phyloP scores from a whole-genome alignment of 2,329 filamentous ascomycete genomes.

The Elsinoe arachidis region DNA sequence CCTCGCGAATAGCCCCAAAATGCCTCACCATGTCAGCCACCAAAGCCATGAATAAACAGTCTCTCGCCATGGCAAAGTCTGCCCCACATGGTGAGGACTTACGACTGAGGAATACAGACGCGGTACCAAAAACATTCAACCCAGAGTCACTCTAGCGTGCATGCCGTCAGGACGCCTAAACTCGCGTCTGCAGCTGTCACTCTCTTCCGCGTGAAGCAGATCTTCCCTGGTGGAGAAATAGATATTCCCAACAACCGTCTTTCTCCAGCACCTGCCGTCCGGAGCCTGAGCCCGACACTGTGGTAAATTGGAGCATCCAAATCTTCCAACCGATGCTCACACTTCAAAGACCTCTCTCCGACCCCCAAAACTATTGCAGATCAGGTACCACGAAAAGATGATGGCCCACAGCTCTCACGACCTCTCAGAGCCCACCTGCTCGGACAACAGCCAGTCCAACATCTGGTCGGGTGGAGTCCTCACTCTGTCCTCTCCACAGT shows the following conservation, averaged over 20 bases:
- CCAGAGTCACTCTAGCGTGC: neutral
- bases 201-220: neutral
- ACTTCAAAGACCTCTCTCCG: neutral
- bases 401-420: neutral
- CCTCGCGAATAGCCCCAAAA: constrained; percentile 1
- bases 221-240: constrained; percentile 4
- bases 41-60: neutral
- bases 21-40: constrained; percentile 4
- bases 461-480: neutral
- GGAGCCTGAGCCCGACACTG: neutral
- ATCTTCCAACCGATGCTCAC: neutral
- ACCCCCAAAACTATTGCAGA: constrained; percentile 11
- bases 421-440: neutral
- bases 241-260: constrained; percentile 1
- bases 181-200: neutral
- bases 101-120: neutral
- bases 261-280: too few species aligned
- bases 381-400: neutral
- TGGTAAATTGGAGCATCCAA: constrained; percentile 5
- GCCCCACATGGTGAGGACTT: neutral
- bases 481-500: neutral
- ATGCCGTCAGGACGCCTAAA: neutral
- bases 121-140: neutral
- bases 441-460: neutral
- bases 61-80: neutral